These are phyloP conservation scores for Populus euphratica DNA, from an alignment of 345 rosid genomes.

Conservation along the genomic window DNA sequence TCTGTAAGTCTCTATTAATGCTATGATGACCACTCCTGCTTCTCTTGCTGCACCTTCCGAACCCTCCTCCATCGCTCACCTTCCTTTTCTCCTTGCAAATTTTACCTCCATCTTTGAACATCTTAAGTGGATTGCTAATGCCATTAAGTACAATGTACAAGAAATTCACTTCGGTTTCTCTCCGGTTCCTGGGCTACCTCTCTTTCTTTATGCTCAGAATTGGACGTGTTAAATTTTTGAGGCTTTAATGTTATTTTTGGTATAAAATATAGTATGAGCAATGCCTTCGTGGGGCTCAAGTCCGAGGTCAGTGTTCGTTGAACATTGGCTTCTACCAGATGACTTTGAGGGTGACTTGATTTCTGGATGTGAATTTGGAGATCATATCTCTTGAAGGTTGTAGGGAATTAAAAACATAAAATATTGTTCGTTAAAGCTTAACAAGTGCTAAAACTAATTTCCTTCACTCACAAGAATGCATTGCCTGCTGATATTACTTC, in stretches of 20 bases:
- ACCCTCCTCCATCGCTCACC: too few species aligned
- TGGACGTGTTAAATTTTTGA: not conserved
- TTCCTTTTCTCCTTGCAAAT: too few species aligned
- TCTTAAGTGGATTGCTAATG: too few species aligned
- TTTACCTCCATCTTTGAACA: too few species aligned
- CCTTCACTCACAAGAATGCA: not conserved
- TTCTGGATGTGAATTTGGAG: constrained; percentile 4
- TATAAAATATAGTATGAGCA: too few species aligned
- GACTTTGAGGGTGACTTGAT: not conserved
- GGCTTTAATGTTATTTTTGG: not conserved
- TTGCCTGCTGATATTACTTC: not conserved
- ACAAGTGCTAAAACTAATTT: not conserved
- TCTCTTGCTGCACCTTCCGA: too few species aligned
- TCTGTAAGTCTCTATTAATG: too few species aligned
- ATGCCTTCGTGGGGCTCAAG: not conserved
- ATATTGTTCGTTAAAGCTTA: not conserved
- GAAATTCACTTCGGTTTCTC: not conserved
- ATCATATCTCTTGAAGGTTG: not conserved
- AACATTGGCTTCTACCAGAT: not conserved
- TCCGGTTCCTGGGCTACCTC: not conserved
- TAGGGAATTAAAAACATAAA: constrained; percentile 1
- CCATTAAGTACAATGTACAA: not conserved
- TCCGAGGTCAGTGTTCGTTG: not conserved
- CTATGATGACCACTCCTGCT: too few species aligned
- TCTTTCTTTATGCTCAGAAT: not conserved